These are phyloP conservation scores for Cryoendolithus antarcticus DNA, from an alignment of 2,329 filamentous ascomycete species.

Conservation along the genomic window DNA sequence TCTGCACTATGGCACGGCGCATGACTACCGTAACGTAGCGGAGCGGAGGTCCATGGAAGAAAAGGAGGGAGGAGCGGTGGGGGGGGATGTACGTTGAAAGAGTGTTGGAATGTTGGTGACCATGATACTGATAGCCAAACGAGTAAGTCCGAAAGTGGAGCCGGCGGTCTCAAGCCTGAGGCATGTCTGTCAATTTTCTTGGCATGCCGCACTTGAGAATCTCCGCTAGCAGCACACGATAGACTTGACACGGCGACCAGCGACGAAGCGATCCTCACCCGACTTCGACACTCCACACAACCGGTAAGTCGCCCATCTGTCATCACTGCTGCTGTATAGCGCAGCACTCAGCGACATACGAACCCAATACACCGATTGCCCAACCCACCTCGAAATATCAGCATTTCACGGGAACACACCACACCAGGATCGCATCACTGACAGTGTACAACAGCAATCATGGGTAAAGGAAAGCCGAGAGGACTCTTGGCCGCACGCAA, in stretches of 20 bases:
- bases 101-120: neutral
- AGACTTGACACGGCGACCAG: conserved; percentile 4
- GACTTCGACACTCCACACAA: conserved; percentile 6
- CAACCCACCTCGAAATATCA: too few species aligned
- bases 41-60: conserved; percentile 2
- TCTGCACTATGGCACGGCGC: conserved; percentile 60
- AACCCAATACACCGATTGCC: too few species aligned
- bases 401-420: too few species aligned
- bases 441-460: conserved; percentile 49
- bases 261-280: conserved; percentile 7
- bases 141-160: too few species aligned
- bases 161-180: too few species aligned
- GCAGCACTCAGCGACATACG: too few species aligned
- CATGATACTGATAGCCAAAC: too few species aligned
- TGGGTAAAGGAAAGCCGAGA: conserved; percentile 98
- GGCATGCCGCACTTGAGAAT: conserved; percentile 1
- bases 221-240: neutral
- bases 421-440: conserved; percentile 2
- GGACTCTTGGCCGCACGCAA: conserved; percentile 99
- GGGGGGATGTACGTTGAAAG: neutral
- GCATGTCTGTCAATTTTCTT: neutral
- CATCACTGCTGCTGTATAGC: neutral
- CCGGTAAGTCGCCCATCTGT: conserved; percentile 6
- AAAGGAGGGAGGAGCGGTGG: neutral
- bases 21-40: conserved; percentile 34